These are phyloP conservation scores for Trichosporon asahii DNA, from an alignment of 1,284 basidiomycete genomes.

Conservation along the genomic window DNA sequence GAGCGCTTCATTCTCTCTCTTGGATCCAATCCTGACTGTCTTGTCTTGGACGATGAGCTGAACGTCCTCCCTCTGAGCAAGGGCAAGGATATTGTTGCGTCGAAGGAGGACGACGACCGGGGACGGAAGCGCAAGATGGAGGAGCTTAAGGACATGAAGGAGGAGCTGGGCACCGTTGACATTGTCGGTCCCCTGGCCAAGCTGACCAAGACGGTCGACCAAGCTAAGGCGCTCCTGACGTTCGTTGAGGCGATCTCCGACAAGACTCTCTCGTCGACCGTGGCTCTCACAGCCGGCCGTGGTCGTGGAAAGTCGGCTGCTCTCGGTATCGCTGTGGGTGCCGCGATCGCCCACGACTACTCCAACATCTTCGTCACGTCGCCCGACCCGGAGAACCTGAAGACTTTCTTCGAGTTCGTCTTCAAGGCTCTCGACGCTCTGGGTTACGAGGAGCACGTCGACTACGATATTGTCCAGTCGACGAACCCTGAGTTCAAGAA, in stretches of 20 bases:
- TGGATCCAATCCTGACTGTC: conserved; percentile 82
- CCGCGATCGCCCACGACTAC: conserved; percentile 90
- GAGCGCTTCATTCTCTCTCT: conserved; percentile 96
- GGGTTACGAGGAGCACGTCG: conserved; percentile 95
- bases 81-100: conserved; percentile 77
- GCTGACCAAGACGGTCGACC: conserved; percentile 89
- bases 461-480: conserved; percentile 93
- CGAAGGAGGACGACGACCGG: conserved; percentile 47
- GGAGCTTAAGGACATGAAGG: conserved; percentile 78
- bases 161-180: conserved; percentile 75
- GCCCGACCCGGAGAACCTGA: conserved; percentile 95
- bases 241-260: conserved; percentile 89
- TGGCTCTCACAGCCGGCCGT: conserved; percentile 88
- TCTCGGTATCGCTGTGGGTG: conserved; percentile 87
- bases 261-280: conserved; percentile 90
- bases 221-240: conserved; percentile 82
- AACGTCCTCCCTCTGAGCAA: conserved; percentile 96
- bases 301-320: conserved; percentile 97
- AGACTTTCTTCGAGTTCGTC: conserved; percentile 96
- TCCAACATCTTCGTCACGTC: conserved; percentile 98
- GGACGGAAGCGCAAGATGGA: conserved; percentile 48
- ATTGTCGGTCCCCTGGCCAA: conserved; percentile 86
- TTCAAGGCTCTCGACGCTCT: conserved; percentile 95
- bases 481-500: conserved; percentile 93
- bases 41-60: conserved; percentile 95